Evolutionary conservation across 495 filamentous ascomycete genomes (phyloP).

Genomic region (Xylaria scruposa): DNA sequence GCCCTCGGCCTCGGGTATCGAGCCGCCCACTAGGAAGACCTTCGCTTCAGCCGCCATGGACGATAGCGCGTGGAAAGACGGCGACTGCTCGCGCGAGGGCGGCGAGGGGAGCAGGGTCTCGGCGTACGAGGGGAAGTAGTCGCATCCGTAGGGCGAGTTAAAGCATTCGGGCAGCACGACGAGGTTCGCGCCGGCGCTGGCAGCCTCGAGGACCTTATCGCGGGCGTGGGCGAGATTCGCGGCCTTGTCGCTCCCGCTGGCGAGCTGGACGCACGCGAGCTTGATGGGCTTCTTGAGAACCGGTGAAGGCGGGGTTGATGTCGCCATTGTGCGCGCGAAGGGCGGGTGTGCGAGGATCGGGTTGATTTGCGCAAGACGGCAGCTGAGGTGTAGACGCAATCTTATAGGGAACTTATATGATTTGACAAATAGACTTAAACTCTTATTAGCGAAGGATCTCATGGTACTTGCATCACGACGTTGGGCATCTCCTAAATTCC

Average conservation of each 20-base stretch:
- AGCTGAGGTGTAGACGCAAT: conserved; percentile 1
- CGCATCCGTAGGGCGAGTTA: conserved; percentile 94
- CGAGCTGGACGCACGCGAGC: conserved; percentile 82
- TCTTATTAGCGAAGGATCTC: conserved; percentile 29
- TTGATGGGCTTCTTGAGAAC: conserved; percentile 76
- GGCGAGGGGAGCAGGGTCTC: conserved; percentile 84
- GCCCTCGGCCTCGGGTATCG: conserved; percentile 77
- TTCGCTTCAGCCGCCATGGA: conserved; percentile 76
- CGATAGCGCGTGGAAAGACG: conserved; percentile 84
- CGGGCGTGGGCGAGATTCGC: conserved; percentile 83
- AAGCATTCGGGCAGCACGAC: conserved; percentile 87
- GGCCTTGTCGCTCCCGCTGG: conserved; percentile 80
- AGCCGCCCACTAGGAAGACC: conserved; percentile 86
- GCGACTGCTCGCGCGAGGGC: conserved; percentile 70
- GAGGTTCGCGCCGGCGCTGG: conserved; percentile 73
- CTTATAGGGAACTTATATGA: conserved; percentile 4
- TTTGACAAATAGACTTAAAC: conserved; percentile 24
- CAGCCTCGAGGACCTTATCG: conserved; percentile 82
- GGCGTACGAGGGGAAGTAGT: conserved; percentile 90
- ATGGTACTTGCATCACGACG: conserved; percentile 30
- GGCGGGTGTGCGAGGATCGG: conserved; percentile 14
- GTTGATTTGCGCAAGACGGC: conserved; percentile 7
- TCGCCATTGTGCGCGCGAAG: conserved; percentile 49
- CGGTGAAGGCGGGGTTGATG: conserved; percentile 61
- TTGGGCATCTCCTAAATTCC: background rate